phyloP scores from a whole-genome alignment of 371 early-diverging fungal genomes.

The Mortierella sp. region DNA sequence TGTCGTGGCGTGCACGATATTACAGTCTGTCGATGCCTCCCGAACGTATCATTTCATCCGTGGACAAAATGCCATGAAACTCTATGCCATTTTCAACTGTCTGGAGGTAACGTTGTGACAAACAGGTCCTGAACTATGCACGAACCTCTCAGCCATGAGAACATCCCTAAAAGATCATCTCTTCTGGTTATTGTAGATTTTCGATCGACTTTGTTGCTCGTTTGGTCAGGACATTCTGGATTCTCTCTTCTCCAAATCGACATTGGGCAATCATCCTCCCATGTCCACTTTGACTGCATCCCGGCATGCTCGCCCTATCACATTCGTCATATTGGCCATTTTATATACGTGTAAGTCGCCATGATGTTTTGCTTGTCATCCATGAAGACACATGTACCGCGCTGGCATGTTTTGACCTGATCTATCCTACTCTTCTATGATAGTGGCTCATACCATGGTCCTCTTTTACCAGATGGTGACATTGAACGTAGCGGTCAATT shows the following conservation, averaged over 20 bases:
- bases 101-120: constrained; percentile 73
- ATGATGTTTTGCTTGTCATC: no score
- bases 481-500: constrained; percentile 95
- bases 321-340: constrained; percentile 77
- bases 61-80: constrained; percentile 94
- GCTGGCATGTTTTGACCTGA: neutral
- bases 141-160: no score
- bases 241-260: constrained; percentile 83
- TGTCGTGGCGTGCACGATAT: constrained; percentile 73
- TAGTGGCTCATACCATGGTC: constrained; percentile 85
- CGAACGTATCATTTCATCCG: constrained; percentile 94
- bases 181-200: constrained; percentile 70
- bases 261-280: constrained; percentile 60
- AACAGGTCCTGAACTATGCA: no score
- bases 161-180: no score
- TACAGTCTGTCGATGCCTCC: constrained; percentile 87
- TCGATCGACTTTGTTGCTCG: constrained; percentile 92
- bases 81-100: constrained; percentile 96
- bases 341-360: constrained; percentile 77
- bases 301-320: constrained; percentile 64
- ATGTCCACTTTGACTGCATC: constrained; percentile 55
- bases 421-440: neutral
- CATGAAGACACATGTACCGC: no score
- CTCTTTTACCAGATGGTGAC: constrained; percentile 97
- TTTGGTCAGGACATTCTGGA: constrained; percentile 96